Evolutionary conservation across 495 filamentous ascomycete genomes (phyloP).

Genomic region (Neohortaea acidophila): DNA sequence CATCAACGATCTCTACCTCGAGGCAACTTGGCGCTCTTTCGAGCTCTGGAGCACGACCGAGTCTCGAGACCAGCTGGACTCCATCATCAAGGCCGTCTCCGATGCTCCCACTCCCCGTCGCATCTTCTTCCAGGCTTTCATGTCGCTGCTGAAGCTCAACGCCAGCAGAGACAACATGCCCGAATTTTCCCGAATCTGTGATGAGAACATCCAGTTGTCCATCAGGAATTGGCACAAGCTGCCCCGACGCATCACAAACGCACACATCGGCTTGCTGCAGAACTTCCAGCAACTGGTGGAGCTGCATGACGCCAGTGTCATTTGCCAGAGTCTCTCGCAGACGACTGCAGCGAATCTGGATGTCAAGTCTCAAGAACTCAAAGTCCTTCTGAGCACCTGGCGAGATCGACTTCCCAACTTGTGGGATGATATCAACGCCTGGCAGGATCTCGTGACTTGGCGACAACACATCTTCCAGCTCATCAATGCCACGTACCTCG

Average conservation of each 20-base stretch:
- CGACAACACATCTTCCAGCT: slow-evolving; percentile 96
- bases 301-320: slow-evolving; percentile 91
- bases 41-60: slow-evolving; percentile 81
- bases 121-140: slow-evolving; percentile 95
- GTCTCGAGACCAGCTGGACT: slow-evolving; percentile 76
- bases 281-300: slow-evolving; percentile 99
- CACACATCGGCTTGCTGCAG: slow-evolving; percentile 86
- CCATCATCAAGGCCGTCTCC: slow-evolving; percentile 84
- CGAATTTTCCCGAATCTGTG: slow-evolving; percentile 79
- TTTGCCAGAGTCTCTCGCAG: slow-evolving; percentile 70
- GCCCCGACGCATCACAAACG: slow-evolving; percentile 81
- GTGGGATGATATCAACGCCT: slow-evolving; percentile 98
- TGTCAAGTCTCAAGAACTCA: slow-evolving; percentile 85
- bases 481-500: slow-evolving; percentile 87
- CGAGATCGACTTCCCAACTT: slow-evolving; percentile 89
- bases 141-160: slow-evolving; percentile 84
- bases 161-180: slow-evolving; percentile 63
- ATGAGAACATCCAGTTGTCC: slow-evolving; percentile 90
- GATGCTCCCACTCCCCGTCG: slow-evolving; percentile 89
- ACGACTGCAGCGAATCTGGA: slow-evolving; percentile 81
- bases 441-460: slow-evolving; percentile 98
- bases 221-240: slow-evolving; percentile 97
- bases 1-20: slow-evolving; percentile 88
- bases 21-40: slow-evolving; percentile 84
- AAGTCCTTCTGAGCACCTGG: slow-evolving; percentile 87